phyloP scores from a whole-genome alignment of 345 rosid species.

The Citrus sp. region DNA sequence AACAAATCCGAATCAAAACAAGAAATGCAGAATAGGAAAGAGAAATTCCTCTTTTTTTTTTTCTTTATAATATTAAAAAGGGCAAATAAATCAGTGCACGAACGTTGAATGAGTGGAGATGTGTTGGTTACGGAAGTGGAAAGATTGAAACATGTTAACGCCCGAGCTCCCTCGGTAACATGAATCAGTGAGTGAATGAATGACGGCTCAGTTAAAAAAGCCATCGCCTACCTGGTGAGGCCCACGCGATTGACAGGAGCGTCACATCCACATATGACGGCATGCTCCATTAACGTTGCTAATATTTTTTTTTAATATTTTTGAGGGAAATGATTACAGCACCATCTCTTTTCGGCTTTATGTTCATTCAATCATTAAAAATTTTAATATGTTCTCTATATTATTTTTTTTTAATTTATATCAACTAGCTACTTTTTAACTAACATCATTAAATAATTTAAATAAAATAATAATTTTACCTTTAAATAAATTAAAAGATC shows the following conservation, averaged over 20 bases:
- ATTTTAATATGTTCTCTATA: too few relatives aligned
- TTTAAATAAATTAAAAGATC: rapidly evolving
- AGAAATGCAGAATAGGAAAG: conserved; percentile 51
- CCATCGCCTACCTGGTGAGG: neutral
- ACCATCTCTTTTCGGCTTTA: rapidly evolving
- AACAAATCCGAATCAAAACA: conserved; percentile 40
- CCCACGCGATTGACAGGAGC: conserved; percentile 25
- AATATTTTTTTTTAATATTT: too few relatives aligned
- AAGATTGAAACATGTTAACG: neutral
- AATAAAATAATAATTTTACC: too few relatives aligned
- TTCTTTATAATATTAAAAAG: too few relatives aligned
- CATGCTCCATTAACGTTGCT: neutral
- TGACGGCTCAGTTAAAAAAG: neutral
- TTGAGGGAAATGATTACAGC: rapidly evolving
- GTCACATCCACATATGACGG: conserved; percentile 5
- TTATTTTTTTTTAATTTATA: too few relatives aligned
- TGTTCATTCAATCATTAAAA: too few relatives aligned
- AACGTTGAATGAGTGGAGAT: conserved; percentile 10
- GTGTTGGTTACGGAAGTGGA: neutral
- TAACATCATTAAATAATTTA: too few relatives aligned
- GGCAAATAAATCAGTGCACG: neutral
- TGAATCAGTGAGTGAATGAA: neutral
- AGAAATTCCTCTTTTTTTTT: neutral
- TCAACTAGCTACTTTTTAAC: too few relatives aligned
- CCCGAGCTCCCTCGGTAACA: too few relatives aligned